These are phyloP conservation scores for Oxyria digyna DNA, from an alignment of 148 eudicot genomes.

Conservation along the genomic window DNA sequence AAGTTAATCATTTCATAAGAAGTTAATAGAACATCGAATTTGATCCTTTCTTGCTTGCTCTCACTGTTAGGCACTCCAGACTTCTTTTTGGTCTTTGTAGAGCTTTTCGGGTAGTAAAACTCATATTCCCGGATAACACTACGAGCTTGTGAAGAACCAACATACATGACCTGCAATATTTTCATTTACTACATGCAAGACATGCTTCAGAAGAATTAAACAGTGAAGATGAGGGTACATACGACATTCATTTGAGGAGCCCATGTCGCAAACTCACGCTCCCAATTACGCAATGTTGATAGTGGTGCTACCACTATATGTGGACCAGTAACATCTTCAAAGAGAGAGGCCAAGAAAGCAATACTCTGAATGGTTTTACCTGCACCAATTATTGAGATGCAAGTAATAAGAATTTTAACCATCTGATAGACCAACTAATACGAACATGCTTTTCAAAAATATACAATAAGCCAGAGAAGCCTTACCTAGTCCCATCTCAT, in stretches of 20 bases:
- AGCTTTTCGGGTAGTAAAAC: constrained; percentile 69
- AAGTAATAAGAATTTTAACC: background rate
- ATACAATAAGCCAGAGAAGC: background rate
- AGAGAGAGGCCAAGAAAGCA: constrained; percentile 83
- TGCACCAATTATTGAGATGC: constrained; percentile 22
- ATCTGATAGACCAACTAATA: background rate
- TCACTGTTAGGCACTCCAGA: constrained; percentile 40
- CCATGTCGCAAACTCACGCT: constrained; percentile 96
- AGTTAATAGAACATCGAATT: constrained; percentile 88
- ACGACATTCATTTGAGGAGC: constrained; percentile 99
- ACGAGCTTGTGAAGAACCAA: constrained; percentile 86
- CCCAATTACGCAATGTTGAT: constrained; percentile 97
- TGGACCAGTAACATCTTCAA: constrained; percentile 52
- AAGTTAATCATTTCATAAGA: constrained; percentile 93
- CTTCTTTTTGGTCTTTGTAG: constrained; percentile 71
- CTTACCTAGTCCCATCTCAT: constrained; percentile 98
- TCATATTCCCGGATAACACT: constrained; percentile 66
- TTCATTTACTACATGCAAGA: constrained; percentile 8
- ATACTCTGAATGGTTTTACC: constrained; percentile 98
- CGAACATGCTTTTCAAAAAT: background rate
- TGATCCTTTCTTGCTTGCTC: constrained; percentile 83
- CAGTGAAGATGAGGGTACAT: constrained; percentile 24
- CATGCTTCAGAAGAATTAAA: constrained; percentile 12
- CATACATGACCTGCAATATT: constrained; percentile 79
- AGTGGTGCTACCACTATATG: constrained; percentile 95